These are phyloP conservation scores for Arachnopeziza araneosa DNA, from an alignment of 2,329 filamentous ascomycete genomes.

Conservation along the genomic window DNA sequence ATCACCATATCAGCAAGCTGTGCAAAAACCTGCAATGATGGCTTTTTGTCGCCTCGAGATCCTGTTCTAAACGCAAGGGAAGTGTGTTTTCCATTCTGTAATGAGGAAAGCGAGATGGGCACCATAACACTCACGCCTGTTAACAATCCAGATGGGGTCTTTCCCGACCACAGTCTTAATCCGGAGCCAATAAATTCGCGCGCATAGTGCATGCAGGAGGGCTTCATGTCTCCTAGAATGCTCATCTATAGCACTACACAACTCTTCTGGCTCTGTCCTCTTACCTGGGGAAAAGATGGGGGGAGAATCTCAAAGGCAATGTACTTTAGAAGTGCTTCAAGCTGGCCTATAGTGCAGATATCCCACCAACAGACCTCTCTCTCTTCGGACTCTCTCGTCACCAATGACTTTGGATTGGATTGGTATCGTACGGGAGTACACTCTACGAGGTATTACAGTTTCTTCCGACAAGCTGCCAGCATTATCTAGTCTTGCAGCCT, in stretches of 20 bases:
- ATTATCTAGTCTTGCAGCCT: no score
- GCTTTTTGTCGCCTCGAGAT: background rate
- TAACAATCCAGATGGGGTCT: background rate
- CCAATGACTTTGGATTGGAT: no score
- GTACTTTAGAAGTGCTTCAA: background rate
- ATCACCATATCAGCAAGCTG: background rate
- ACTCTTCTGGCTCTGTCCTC: background rate
- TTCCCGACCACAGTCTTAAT: background rate
- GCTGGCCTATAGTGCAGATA: no score
- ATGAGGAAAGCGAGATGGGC: background rate
- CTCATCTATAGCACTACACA: background rate
- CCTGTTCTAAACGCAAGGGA: background rate
- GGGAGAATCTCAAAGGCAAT: background rate
- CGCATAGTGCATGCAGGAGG: background rate
- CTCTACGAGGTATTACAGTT: no score
- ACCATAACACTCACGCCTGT: background rate
- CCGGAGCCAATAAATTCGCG: background rate
- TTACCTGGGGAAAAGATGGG: background rate
- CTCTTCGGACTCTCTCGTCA: no score
- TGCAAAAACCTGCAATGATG: background rate
- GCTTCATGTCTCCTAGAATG: background rate
- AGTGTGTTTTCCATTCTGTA: background rate
- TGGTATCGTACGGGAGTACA: no score
- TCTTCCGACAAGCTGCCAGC: no score
- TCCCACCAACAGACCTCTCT: no score